phyloP scores from a whole-genome alignment of 331 rosid species.

The Ulmus americana region DNA sequence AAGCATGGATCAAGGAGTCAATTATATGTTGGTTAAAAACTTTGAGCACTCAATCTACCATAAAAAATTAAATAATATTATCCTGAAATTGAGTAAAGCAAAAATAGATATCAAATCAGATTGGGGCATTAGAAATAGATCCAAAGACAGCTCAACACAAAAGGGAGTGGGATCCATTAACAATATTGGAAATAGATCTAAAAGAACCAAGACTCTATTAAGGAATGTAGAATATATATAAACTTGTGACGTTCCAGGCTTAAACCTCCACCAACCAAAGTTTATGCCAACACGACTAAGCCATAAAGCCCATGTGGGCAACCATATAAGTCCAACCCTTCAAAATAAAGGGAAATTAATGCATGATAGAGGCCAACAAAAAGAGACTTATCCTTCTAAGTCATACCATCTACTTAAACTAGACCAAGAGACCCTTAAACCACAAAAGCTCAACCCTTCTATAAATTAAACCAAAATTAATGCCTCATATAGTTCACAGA shows the following conservation, averaged over 20 bases:
- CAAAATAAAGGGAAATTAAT: neutral
- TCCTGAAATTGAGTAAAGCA: neutral
- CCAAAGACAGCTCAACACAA: too few species aligned
- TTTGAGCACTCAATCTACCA: neutral
- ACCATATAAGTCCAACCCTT: neutral
- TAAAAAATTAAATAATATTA: neutral
- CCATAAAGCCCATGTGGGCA: neutral
- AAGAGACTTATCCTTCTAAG: neutral
- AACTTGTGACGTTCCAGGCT: neutral
- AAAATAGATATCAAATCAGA: neutral
- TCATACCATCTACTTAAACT: neutral
- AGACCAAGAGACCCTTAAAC: neutral
- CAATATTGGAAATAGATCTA: neutral
- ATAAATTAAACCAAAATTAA: neutral
- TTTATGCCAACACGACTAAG: neutral
- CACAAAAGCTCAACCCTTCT: neutral
- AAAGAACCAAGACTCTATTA: neutral
- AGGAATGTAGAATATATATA: neutral
- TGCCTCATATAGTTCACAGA: neutral
- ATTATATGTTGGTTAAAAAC: neutral
- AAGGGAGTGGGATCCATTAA: too few species aligned
- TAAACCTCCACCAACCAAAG: neutral
- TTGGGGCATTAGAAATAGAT: neutral
- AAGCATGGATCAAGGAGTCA: neutral
- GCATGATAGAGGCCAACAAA: neutral